Percentiles rank a stretch among this genome's conserved stretches.
phyloP scores from a whole-genome alignment of 331 rosid genomes.

The Acacia pycnantha region DNA sequence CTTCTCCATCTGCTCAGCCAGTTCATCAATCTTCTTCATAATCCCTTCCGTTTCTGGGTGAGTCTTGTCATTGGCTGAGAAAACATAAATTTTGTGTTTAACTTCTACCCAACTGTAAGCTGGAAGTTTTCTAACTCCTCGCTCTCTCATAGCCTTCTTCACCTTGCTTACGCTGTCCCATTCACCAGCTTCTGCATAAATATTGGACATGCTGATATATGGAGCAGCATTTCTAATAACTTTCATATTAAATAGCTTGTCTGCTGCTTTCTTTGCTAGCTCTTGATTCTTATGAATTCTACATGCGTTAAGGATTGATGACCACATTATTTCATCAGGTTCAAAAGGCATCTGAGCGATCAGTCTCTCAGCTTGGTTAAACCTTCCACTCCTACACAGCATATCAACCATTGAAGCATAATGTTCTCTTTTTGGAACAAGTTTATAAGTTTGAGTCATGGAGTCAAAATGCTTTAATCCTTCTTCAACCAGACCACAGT shows the following conservation, averaged over 20 bases:
- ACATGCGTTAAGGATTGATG: conserved; percentile 14
- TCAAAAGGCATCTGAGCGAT: conserved; percentile 15
- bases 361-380: conserved; percentile 13
- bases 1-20: conserved; percentile 4
- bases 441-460: conserved; percentile 9
- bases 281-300: conserved; percentile 15
- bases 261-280: conserved; percentile 15
- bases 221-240: conserved; percentile 3
- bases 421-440: conserved; percentile 13
- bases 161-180: conserved; percentile 16
- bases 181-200: conserved; percentile 12
- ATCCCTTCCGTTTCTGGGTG: background rate
- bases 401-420: conserved; percentile 14
- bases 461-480: conserved; percentile 33
- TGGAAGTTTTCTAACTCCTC: conserved; percentile 16
- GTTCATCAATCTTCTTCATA: conserved; percentile 1
- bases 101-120: conserved; percentile 20
- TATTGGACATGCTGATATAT: conserved; percentile 12
- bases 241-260: conserved; percentile 10
- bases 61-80: background rate
- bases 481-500: conserved; percentile 83
- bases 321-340: conserved; percentile 19
- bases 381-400: conserved; percentile 12
- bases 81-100: conserved; percentile 11
- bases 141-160: conserved; percentile 9